phyloP scores from a whole-genome alignment of 1,139 yeast genomes.

The Cylindricascospora bacillispora region DNA sequence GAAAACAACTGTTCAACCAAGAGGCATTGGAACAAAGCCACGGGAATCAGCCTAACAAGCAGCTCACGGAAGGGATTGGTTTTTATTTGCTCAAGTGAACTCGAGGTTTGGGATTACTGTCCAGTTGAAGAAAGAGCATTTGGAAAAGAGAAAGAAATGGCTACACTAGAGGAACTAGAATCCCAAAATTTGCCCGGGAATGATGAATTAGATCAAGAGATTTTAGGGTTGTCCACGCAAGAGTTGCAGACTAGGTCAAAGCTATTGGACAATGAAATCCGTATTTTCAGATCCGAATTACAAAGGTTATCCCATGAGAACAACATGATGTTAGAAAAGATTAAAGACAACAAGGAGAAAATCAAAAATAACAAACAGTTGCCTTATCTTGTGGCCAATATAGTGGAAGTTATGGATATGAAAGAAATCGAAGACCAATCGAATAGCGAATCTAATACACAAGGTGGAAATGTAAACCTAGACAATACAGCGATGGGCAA shows the following conservation, averaged over 20 bases:
- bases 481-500: slow-evolving; percentile 92
- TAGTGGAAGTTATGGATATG: slow-evolving; percentile 84
- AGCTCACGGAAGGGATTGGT: too few species aligned
- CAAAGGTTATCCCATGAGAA: slow-evolving; percentile 88
- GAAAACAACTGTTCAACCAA: too few species aligned
- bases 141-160: slow-evolving; percentile 40
- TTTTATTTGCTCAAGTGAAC: too few species aligned
- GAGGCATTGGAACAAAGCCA: too few species aligned
- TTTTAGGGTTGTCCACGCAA: slow-evolving; percentile 61
- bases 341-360: slow-evolving; percentile 92
- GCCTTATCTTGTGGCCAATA: slow-evolving; percentile 96
- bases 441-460: slow-evolving; percentile 46
- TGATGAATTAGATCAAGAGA: slow-evolving; percentile 64
- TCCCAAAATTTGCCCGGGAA: slow-evolving; percentile 33
- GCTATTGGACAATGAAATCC: slow-evolving; percentile 86
- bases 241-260: slow-evolving; percentile 82
- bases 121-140: too few species aligned
- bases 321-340: slow-evolving; percentile 82
- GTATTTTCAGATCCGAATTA: slow-evolving; percentile 85
- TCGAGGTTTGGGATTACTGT: too few species aligned
- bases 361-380: slow-evolving; percentile 90
- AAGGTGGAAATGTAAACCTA: slow-evolving; percentile 90
- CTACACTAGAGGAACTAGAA: slow-evolving; percentile 60
- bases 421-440: slow-evolving; percentile 65
- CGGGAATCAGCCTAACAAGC: too few species aligned